phyloP scores from a whole-genome alignment of 1,139 yeast genomes.

The Candida albicans region DNA sequence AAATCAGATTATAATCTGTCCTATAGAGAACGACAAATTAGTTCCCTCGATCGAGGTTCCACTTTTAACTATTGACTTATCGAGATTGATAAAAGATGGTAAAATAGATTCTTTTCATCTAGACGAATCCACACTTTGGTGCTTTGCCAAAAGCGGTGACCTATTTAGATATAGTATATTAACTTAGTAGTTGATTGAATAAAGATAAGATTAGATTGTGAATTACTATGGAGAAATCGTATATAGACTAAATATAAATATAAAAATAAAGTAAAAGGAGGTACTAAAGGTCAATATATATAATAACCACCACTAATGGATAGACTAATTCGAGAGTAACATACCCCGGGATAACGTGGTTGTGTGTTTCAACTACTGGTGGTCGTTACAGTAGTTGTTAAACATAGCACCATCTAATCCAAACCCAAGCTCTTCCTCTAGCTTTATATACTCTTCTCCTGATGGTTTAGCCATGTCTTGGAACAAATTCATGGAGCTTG shows the following conservation, averaged over 20 bases:
- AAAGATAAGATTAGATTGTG: too few species aligned
- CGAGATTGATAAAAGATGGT: constrained; percentile 37
- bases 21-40: constrained; percentile 38
- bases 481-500: constrained; percentile 4
- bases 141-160: constrained; percentile 55
- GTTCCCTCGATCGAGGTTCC: constrained; percentile 46
- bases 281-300: too few species aligned
- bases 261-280: too few species aligned
- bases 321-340: too few species aligned
- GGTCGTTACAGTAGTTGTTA: too few species aligned
- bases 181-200: too few species aligned
- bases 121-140: constrained; percentile 46
- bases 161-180: constrained; percentile 33
- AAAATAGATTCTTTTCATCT: constrained; percentile 45
- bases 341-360: too few species aligned
- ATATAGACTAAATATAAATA: too few species aligned
- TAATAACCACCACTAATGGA: too few species aligned
- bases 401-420: constrained; percentile 42
- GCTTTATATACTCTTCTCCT: constrained; percentile 33
- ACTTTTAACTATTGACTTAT: constrained; percentile 33
- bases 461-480: constrained; percentile 8
- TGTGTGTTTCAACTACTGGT: too few species aligned
- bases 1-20: constrained; percentile 33
- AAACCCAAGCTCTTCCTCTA: constrained; percentile 49
- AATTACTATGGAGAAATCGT: too few species aligned